Percentiles rank a stretch among this genome's conserved stretches.
phyloP scores from a whole-genome alignment of 305 asterid species.

The Withania somnifera region DNA sequence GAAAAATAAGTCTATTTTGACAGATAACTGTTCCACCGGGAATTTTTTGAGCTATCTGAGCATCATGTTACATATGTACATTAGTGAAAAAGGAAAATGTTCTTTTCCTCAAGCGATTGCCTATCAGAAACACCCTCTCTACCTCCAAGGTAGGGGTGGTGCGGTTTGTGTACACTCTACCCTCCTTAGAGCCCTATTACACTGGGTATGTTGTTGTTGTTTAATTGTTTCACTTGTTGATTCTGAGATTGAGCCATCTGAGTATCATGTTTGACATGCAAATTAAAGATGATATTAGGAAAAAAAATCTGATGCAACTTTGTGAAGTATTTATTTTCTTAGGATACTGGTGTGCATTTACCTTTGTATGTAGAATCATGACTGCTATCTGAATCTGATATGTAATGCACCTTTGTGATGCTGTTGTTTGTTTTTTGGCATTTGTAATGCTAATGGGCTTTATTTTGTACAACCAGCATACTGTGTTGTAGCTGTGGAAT shows the following conservation, averaged over 20 bases:
- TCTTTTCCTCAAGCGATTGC: no score
- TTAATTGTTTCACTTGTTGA: background rate
- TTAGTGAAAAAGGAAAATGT: no score
- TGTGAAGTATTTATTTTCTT: background rate
- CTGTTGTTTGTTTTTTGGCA: background rate
- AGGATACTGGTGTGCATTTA: background rate
- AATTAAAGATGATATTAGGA: background rate
- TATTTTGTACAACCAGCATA: conserved; percentile 39
- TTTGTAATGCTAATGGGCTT: conserved; percentile 1
- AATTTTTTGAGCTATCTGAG: background rate
- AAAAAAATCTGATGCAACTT: background rate
- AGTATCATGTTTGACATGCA: background rate
- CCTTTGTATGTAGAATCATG: background rate
- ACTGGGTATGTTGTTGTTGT: no score
- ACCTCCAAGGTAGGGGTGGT: no score
- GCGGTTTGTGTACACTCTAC: no score
- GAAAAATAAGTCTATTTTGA: background rate
- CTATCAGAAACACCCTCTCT: no score
- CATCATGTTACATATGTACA: no score
- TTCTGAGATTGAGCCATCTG: background rate
- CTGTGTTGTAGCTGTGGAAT: conserved; percentile 66
- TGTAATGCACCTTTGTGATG: background rate
- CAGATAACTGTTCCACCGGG: background rate
- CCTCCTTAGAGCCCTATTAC: no score
- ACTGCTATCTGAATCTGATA: background rate